Evolutionary conservation across 805 yeast species (phyloP), one percentile per base, ranked within the genome.

Genomic region (Kazachstania viticola): DNA sequence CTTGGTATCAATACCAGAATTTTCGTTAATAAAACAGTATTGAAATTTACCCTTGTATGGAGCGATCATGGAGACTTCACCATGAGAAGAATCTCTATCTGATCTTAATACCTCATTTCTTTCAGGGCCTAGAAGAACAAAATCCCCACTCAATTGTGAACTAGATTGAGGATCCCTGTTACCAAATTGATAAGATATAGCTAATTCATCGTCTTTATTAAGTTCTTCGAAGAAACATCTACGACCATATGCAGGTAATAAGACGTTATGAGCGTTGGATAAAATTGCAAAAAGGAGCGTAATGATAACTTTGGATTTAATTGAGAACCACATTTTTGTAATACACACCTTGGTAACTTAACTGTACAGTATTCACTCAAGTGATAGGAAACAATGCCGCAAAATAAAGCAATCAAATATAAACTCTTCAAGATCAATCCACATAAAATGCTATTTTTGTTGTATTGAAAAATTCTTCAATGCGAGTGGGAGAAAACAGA

Each of bases 11-110:
- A 76, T 54, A 14, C 72, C 64, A 5, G 82, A 66, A 46, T 72
- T 75, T 57, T 85, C 95, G 58, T 91, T 88, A 44, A 88, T 74
- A 66, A 88, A 88, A 61, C 98, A 88, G 66, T 81, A 91, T 41
- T 73, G 69, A 62, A 74, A 80, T 52, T 77, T 79, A 33, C 97
- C 97, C 34, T 60, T 56, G 38, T 66, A 59, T 32, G 69, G 63
- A 30, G 93, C 88, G 37, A 65, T 71, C 38, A 82, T 58, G 12
- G 75, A 64, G 38, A 73, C 73, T 40, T 83, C 94, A 27, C 94
- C 96, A 51, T 85, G 94, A 16, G 91, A 75, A 11, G 71, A 72
- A 36, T 66, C 76, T 27, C 56, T 56, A 48, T 67, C 58, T 34
- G 69, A 61, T 43, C 65, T 62, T 16, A 75, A 54, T 25, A 73